phyloP scores from a whole-genome alignment of 495 filamentous ascomycete species.

The Penicillium verhagenii region DNA sequence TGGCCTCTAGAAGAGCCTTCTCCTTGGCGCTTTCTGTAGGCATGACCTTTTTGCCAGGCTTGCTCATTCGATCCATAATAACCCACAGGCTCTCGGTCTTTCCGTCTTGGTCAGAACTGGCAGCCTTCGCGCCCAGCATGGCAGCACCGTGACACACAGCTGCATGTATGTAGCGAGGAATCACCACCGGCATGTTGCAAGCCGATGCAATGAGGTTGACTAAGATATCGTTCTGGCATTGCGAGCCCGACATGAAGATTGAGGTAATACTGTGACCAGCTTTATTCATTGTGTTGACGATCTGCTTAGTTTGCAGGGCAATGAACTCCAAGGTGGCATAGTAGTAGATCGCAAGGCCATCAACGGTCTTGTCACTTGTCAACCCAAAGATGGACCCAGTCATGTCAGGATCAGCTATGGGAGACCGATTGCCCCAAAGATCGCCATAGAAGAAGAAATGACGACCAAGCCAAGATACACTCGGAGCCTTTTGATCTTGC shows the following conservation, averaged over 20 bases:
- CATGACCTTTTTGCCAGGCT: slow-evolving; percentile 79
- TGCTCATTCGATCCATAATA: slow-evolving; percentile 97
- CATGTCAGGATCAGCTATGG: slow-evolving; percentile 90
- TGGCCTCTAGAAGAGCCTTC: slow-evolving; percentile 76
- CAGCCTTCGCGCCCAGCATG: slow-evolving; percentile 95
- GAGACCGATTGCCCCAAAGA: slow-evolving; percentile 95
- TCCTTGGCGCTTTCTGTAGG: slow-evolving; percentile 67
- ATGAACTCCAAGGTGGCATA: slow-evolving; percentile 97
- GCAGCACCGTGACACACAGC: slow-evolving; percentile 97
- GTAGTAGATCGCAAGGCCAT: slow-evolving; percentile 86
- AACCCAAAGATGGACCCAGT: slow-evolving; percentile 83
- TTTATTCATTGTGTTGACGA: slow-evolving; percentile 87
- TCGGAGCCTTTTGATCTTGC: slow-evolving; percentile 63
- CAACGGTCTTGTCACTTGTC: slow-evolving; percentile 77
- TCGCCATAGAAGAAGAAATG: slow-evolving; percentile 99
- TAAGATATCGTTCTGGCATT: slow-evolving; percentile 92
- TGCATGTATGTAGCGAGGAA: slow-evolving; percentile 88
- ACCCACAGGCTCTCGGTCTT: slow-evolving; percentile 84
- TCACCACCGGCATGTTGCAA: slow-evolving; percentile 86
- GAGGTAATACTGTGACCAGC: slow-evolving; percentile 80
- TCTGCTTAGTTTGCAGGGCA: slow-evolving; percentile 91
- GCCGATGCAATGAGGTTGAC: slow-evolving; percentile 88
- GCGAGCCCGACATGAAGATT: slow-evolving; percentile 97
- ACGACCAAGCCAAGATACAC: slow-evolving; percentile 77
- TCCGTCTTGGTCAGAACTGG: slow-evolving; percentile 70